Percentiles rank a stretch among this genome's conserved stretches.
Evolutionary conservation across 345 rosid species (phyloP).

Genomic region (Hypericum perforatum): DNA sequence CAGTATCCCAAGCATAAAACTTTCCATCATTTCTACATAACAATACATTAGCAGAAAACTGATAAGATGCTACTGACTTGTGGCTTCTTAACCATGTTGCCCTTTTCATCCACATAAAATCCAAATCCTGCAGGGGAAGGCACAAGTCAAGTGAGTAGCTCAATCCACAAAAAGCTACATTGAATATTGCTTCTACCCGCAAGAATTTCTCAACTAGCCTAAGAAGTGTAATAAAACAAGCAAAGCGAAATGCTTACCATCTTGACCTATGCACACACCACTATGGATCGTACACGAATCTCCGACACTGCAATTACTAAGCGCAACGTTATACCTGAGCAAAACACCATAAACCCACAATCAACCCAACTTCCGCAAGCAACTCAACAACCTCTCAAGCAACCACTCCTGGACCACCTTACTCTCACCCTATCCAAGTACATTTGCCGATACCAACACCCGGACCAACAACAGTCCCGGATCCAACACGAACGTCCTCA

Average conservation of each 20-base stretch:
- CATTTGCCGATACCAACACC: slow-evolving; percentile 42
- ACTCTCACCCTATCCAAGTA: slow-evolving; percentile 48
- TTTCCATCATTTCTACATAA: too few relatives aligned
- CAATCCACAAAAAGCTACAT: too few relatives aligned
- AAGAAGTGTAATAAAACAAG: too few relatives aligned
- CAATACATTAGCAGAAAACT: too few relatives aligned
- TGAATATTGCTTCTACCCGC: too few relatives aligned
- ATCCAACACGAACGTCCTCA: slow-evolving; percentile 48
- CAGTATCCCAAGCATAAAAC: too few relatives aligned
- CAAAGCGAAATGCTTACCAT: slow-evolving; percentile 36
- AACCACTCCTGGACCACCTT: not conserved
- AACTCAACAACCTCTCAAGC: not conserved
- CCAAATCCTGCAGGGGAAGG: slow-evolving; percentile 56
- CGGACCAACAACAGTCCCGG: slow-evolving; percentile 65
- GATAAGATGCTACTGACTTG: slow-evolving; percentile 38
- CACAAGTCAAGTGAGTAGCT: not conserved
- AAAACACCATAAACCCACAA: not conserved
- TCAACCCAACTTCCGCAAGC: not conserved
- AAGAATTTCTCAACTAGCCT: too few relatives aligned
- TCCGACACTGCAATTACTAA: slow-evolving; percentile 57
- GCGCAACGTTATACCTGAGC: slow-evolving; percentile 53
- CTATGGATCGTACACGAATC: slow-evolving; percentile 56
- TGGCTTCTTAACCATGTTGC: slow-evolving; percentile 71
- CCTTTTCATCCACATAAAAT: slow-evolving; percentile 57
- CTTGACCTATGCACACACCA: slow-evolving; percentile 88